A percentile compares a stretch with the other conserved stretches of the same genome.
Conservation (phyloP, 2,329 filamentous ascomycete genomes). For the Stagonosporopsis chrysanthemi region DNA sequence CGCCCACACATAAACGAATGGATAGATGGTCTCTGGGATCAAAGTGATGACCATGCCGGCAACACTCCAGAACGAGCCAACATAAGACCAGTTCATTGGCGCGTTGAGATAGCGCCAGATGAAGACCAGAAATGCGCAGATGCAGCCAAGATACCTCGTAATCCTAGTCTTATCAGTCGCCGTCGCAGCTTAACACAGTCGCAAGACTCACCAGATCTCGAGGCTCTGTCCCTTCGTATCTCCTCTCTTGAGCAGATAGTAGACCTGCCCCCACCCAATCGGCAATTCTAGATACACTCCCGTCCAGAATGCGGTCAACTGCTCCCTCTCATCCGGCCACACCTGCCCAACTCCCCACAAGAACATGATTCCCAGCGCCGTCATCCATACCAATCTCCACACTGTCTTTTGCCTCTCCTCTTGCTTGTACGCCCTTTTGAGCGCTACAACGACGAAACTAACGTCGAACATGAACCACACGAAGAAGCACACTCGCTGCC, state of each 20-base stretch:
- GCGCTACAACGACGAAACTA: slow-evolving; percentile 45
- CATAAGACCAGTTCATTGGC: slow-evolving; percentile 51
- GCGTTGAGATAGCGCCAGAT: slow-evolving; percentile 51
- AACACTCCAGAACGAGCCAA: slow-evolving; percentile 45
- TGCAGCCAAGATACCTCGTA: slow-evolving; percentile 50
- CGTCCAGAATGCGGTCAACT: slow-evolving; percentile 53
- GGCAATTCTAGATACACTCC: slow-evolving; percentile 49
- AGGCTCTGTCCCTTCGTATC: slow-evolving; percentile 50
- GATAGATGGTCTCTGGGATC: slow-evolving; percentile 50
- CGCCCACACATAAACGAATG: slow-evolving; percentile 50
- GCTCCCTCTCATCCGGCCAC: slow-evolving; percentile 52
- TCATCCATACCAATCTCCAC: slow-evolving; percentile 35
- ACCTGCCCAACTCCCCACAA: slow-evolving; percentile 35
- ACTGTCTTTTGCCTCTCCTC: slow-evolving; percentile 32
- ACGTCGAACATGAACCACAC: slow-evolving; percentile 51
- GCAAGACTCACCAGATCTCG: slow-evolving; percentile 50
- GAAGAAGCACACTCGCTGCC: slow-evolving; percentile 48
- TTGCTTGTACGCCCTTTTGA: slow-evolving; percentile 39
- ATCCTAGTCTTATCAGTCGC: slow-evolving; percentile 34
- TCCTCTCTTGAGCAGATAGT: slow-evolving; percentile 38
- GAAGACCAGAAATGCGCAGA: slow-evolving; percentile 50
- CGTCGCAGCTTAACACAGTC: background rate
- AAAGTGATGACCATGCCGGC: slow-evolving; percentile 47
- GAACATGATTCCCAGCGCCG: slow-evolving; percentile 38
- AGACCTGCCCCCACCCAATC: slow-evolving; percentile 49